A percentile compares a stretch with the other conserved stretches of the same genome.
Conservation (phyloP, 75 land plant species). For the Pseudotsuga menziesii region DNA sequence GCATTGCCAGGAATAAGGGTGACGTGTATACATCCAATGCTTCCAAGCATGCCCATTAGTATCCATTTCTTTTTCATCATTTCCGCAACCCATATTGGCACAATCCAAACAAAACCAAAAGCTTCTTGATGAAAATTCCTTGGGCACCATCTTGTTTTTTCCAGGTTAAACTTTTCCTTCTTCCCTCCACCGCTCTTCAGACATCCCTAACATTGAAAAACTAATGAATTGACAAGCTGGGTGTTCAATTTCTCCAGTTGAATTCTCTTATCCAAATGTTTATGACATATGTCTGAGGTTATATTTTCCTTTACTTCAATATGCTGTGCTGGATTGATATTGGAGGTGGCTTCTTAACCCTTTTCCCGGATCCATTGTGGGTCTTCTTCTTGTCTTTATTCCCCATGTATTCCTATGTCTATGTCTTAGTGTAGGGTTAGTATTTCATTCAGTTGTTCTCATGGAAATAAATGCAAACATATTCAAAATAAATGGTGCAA, state of each 20-base stretch:
- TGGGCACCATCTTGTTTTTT: conserved; percentile 38
- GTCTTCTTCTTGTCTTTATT: conserved; percentile 8
- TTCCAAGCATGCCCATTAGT: conserved; percentile 55
- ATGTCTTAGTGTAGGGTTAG: not conserved
- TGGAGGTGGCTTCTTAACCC: not conserved
- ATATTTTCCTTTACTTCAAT: not conserved
- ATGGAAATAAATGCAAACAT: not conserved
- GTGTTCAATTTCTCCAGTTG: conserved; percentile 30
- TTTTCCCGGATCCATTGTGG: not conserved
- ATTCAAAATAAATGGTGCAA: not conserved
- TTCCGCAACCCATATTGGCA: conserved; percentile 65
- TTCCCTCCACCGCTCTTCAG: conserved; percentile 14
- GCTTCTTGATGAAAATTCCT: conserved; percentile 15
- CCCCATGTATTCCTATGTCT: not conserved
- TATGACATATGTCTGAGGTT: conserved; percentile 16
- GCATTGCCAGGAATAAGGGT: conserved; percentile 43
- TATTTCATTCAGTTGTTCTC: not conserved
- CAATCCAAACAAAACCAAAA: conserved; percentile 87
- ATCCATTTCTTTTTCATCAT: conserved; percentile 20
- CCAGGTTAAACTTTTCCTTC: conserved; percentile 39
- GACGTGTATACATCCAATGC: conserved; percentile 41
- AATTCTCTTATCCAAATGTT: conserved; percentile 45
- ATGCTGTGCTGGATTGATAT: not conserved
- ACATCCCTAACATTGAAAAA: conserved; percentile 62
- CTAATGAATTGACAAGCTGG: conserved; percentile 18